These are phyloP conservation scores for Cytospora chrysosperma DNA, from an alignment of 2,329 filamentous ascomycete species.

Conservation along the genomic window DNA sequence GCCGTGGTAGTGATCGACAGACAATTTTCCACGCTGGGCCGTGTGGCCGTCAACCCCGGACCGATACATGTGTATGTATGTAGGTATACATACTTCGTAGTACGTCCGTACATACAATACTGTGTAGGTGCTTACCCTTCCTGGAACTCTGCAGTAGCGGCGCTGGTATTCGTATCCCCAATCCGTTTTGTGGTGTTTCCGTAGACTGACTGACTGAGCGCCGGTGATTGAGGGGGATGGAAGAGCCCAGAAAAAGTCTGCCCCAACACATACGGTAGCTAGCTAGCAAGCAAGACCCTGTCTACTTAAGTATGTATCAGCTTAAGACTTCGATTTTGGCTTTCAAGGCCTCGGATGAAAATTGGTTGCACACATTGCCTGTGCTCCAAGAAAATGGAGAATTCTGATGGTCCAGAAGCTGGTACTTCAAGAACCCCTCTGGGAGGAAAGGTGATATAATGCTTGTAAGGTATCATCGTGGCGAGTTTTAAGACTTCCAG, in stretches of 20 bases:
- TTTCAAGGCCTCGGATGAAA: not conserved
- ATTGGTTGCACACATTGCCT: not conserved
- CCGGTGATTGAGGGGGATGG: too few relatives aligned
- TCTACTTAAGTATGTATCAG: not conserved
- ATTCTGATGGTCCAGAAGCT: not conserved
- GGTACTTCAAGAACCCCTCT: not conserved
- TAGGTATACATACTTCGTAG: not conserved
- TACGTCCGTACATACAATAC: slow-evolving; percentile 9
- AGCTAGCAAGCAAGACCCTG: too few relatives aligned
- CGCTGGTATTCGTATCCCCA: slow-evolving; percentile 7
- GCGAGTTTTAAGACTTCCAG: not conserved
- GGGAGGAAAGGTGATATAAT: not conserved
- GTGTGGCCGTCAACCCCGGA: slow-evolving; percentile 8
- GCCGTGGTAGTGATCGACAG: slow-evolving; percentile 6
- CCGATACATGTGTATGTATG: not conserved
- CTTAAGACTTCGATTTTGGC: not conserved
- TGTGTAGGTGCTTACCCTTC: too few relatives aligned
- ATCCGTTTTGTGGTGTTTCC: slow-evolving; percentile 1
- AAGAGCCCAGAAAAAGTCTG: not conserved
- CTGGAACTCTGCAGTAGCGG: slow-evolving; percentile 12
- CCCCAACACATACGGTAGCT: too few relatives aligned
- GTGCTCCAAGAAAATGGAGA: not conserved
- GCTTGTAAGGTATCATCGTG: not conserved
- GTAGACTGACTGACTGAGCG: not conserved
- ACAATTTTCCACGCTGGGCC: not conserved